These are phyloP conservation scores for Lecanicillium sp. DNA, from an alignment of 2,329 filamentous ascomycete species.

Conservation along the genomic window DNA sequence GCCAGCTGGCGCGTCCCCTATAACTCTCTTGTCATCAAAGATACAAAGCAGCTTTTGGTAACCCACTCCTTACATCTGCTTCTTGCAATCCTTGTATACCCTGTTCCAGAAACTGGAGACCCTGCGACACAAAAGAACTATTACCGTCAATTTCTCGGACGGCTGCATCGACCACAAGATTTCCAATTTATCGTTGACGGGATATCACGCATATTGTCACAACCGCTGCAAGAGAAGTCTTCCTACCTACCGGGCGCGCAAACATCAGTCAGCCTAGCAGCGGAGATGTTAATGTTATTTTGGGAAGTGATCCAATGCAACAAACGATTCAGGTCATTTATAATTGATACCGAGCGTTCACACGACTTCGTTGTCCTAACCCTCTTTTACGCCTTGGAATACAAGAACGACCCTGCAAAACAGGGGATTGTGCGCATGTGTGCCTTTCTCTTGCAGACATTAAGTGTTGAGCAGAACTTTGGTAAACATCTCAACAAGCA, in stretches of 20 bases:
- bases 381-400: conserved; percentile 86
- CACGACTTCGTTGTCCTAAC: conserved; percentile 90
- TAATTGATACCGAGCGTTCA: conserved; percentile 88
- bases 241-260: conserved; percentile 85
- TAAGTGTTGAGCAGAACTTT: conserved; percentile 89
- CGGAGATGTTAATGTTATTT: conserved; percentile 93
- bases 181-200: conserved; percentile 97
- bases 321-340: conserved; percentile 91
- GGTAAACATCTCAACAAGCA: conserved; percentile 81
- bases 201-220: conserved; percentile 85
- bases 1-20: conserved; percentile 91
- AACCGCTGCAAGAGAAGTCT: conserved; percentile 79
- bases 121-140: conserved; percentile 71
- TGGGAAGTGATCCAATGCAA: conserved; percentile 98
- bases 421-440: conserved; percentile 95
- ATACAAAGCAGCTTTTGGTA: conserved; percentile 81
- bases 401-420: conserved; percentile 76
- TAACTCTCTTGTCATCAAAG: conserved; percentile 84
- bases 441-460: conserved; percentile 88
- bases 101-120: conserved; percentile 68
- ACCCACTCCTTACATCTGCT: conserved; percentile 88
- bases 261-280: conserved; percentile 73
- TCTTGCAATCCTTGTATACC: conserved; percentile 77
- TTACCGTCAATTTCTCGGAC: conserved; percentile 85
- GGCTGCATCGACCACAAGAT: conserved; percentile 86